Evolutionary conservation across 371 early-diverging fungal genomes (phyloP).

Genomic region (Rhizomucor miehei): DNA sequence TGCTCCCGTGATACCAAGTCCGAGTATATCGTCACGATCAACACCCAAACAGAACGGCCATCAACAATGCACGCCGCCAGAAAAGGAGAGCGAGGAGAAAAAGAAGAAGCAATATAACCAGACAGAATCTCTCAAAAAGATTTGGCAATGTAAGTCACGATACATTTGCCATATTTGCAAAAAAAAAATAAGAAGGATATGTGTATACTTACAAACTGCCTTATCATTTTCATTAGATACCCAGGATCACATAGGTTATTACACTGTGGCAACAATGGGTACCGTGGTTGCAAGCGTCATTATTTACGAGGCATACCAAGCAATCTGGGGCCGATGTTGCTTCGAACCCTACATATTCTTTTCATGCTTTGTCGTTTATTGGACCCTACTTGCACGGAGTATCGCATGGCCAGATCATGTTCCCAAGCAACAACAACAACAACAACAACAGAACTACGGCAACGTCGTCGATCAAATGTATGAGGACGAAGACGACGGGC

Average conservation of each 20-base stretch:
- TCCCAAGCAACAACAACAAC: background rate
- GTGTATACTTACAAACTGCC: no score
- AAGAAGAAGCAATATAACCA: no score
- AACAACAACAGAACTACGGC: background rate
- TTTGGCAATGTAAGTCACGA: no score
- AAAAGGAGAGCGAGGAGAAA: no score
- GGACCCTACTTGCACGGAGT: conserved; percentile 5
- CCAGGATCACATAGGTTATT: background rate
- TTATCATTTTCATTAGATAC: no score
- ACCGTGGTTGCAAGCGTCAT: background rate
- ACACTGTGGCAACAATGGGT: background rate
- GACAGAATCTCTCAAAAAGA: no score
- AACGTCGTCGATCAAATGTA: background rate
- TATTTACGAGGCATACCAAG: conserved; percentile 9
- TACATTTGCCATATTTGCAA: no score
- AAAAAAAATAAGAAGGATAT: no score
- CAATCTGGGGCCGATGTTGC: conserved; percentile 9
- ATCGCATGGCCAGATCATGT: conserved; percentile 8
- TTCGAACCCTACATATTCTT: conserved; percentile 12
- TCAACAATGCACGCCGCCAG: background rate
- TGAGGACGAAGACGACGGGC: no score
- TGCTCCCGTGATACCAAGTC: background rate
- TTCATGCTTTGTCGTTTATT: conserved; percentile 6
- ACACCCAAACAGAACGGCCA: background rate
- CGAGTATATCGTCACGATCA: background rate